Evolutionary conservation across 192 early-diverging fungal genomes (phyloP), one percentile per base, ranked within the genome.

Genomic region (Coemansia aciculifera): DNA sequence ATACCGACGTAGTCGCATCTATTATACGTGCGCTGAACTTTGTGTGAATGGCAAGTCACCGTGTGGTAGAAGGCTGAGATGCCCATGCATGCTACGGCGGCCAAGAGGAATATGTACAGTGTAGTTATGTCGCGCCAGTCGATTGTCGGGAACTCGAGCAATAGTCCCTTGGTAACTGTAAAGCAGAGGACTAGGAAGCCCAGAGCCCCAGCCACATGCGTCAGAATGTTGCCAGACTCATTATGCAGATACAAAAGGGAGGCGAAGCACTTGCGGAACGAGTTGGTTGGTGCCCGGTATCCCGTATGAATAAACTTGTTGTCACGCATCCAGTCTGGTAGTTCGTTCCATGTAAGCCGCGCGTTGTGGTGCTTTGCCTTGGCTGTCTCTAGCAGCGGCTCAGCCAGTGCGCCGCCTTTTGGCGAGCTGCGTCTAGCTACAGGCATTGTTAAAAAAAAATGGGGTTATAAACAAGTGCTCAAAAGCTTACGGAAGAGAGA

Each of bases 1-100:
- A 97, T 98, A 12, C 95, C 95, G 21, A 92, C 85, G 86, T 96
- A 98, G 76, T 96, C 96, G 62, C 92, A 92, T 72, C 93, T 88
- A 84, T 95, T 98, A 90, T 92, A 95, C 4, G 64, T 75, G 42
- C 64, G 51, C 65, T 76, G 67, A 27, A 91, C 89, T 4, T 62
- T 67, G 43, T 87, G 86, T 48, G 95, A 97, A 77, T 97, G 95
- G 73, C 93, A 97, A 7, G 86, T 85, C 46, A 93, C 91, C 12
- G 88, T 81, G 76, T 97, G 95, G 77, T 92, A 97, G 23, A 81
- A 73, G 3, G 90, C 87, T 57, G 91, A 93, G 56, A 95, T 80
- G 2, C 86, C 89, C 72, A 97, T 85, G 83, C 94, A 97, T 7
- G 69, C 73, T 42, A 94, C 75, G 1, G 93, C 93, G 27, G 92